A percentile compares a stretch with the other conserved stretches of the same genome.
These are phyloP conservation scores for Solanum chacoense DNA, from an alignment of 305 asterid species.

Conservation along the genomic window DNA sequence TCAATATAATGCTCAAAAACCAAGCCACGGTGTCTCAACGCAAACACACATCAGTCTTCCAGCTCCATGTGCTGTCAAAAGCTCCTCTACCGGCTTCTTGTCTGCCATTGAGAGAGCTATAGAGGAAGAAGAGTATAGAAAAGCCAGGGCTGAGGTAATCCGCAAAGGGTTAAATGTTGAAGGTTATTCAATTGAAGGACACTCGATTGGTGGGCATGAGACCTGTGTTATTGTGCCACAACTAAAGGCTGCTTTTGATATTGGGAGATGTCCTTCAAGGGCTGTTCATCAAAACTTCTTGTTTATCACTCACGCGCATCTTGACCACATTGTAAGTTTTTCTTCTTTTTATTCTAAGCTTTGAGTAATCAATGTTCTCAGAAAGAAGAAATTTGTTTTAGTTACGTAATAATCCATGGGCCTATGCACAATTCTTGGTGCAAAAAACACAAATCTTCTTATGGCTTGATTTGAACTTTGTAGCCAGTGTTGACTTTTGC, in stretches of 20 bases:
- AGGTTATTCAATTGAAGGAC: slow-evolving; percentile 72
- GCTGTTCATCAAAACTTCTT: slow-evolving; percentile 86
- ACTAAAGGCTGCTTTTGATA: slow-evolving; percentile 78
- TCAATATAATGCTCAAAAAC: neutral
- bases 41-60: neutral
- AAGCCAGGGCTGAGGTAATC: slow-evolving; percentile 85
- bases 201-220: slow-evolving; percentile 89
- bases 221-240: slow-evolving; percentile 89
- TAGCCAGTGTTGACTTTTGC: neutral
- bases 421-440: neutral
- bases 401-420: neutral
- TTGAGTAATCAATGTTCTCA: neutral
- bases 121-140: slow-evolving; percentile 92
- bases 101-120: slow-evolving; percentile 79
- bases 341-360: neutral
- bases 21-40: neutral
- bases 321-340: slow-evolving; percentile 79
- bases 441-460: neutral
- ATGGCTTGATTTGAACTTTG: neutral
- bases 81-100: slow-evolving; percentile 40
- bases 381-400: neutral
- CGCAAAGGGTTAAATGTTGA: slow-evolving; percentile 47
- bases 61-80: slow-evolving; percentile 11
- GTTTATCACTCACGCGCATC: slow-evolving; percentile 96
- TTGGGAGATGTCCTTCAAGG: slow-evolving; percentile 86